Base-by-base conservation (phyloP, 2,329 filamentous ascomycete genomes). In the Thelonectria discophora region DNA sequence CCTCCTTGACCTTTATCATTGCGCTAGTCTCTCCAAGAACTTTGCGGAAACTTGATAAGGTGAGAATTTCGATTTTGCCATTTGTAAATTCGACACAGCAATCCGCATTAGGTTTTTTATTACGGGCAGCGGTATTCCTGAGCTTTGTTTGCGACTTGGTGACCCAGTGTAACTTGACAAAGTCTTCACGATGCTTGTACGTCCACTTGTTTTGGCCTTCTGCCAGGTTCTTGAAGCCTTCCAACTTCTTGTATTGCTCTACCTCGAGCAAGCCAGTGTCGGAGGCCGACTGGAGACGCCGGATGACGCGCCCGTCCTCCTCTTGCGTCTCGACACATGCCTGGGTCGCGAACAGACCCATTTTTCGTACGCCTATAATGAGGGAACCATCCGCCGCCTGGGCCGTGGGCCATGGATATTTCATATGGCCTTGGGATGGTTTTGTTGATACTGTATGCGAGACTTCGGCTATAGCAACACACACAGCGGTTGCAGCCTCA, bases 111-210 rank as follows among this genome's bases (percentile, higher is more conserved):
- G 37, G 52, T 18, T 57, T 46, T 39, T 21, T 21, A 17, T 56
- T 60, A 12, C 42, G 45, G 15, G 55, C 39, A 1, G 45, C 39
- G 47, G 39, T 20, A 42, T 62, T 62, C 49, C 58, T 62, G 21
- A 2, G 42, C 49, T 58, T 57, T 18, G 17, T 54, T 15, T 58
- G 24, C 30, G 54, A 62, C 20, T 58, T 55, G 2, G 60, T 58
- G 15, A 62, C 60, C 60, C 39, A 62, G 45, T 58, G 50, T 18
- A 62, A 43, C 60, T 62, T 17, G 12, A 58, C 10, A 15, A 62
- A 62, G 49, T 62, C 58, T 21, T 42, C 39, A 34, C 37, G 37
- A 54, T 54, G 13, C 32, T 54, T 43, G 15, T 30, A 17, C 1
- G 37, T n/a, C 8, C 51, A 54, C 17, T 45, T 18, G 30, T 18